phyloP scores from a whole-genome alignment of 2,329 filamentous ascomycete species.

The Pseudonectria buxi region DNA sequence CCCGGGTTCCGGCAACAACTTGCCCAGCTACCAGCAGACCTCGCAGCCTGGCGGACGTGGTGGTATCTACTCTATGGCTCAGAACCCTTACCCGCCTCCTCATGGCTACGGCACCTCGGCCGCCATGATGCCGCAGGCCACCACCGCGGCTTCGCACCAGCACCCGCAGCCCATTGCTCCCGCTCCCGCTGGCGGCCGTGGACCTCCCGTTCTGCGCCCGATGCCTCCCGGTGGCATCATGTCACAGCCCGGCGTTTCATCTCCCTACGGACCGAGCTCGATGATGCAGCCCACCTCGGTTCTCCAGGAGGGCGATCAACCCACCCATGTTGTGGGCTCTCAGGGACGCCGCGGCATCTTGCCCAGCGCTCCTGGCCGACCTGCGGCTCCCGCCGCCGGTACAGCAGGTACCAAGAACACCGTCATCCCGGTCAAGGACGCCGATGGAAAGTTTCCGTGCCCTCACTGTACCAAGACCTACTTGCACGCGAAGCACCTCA shows the following conservation, averaged over 20 bases:
- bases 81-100: slow-evolving; percentile 47
- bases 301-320: slow-evolving; percentile 54
- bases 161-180: slow-evolving; percentile 73
- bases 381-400: slow-evolving; percentile 66
- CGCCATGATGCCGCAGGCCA: slow-evolving; percentile 60
- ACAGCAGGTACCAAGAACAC: slow-evolving; percentile 67
- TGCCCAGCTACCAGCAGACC: slow-evolving; percentile 48
- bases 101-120: slow-evolving; percentile 50
- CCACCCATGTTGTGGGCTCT: slow-evolving; percentile 89
- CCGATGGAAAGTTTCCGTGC: slow-evolving; percentile 96
- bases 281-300: slow-evolving; percentile 52
- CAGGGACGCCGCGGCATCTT: slow-evolving; percentile 88
- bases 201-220: slow-evolving; percentile 57
- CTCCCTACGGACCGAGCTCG: slow-evolving; percentile 53
- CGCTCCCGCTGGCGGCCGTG: slow-evolving; percentile 53
- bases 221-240: slow-evolving; percentile 63
- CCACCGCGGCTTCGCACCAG: slow-evolving; percentile 61
- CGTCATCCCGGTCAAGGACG: slow-evolving; percentile 87
- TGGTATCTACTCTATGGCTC: slow-evolving; percentile 49
- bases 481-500: slow-evolving; percentile 92
- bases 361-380: slow-evolving; percentile 81
- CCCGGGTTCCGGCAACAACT: slow-evolving; percentile 46
- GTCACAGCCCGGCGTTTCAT: slow-evolving; percentile 49
- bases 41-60: slow-evolving; percentile 41
- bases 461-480: slow-evolving; percentile 98